Conservation (phyloP, 23 red algal genomes). For the Gracilaria domingensis region DNA sequence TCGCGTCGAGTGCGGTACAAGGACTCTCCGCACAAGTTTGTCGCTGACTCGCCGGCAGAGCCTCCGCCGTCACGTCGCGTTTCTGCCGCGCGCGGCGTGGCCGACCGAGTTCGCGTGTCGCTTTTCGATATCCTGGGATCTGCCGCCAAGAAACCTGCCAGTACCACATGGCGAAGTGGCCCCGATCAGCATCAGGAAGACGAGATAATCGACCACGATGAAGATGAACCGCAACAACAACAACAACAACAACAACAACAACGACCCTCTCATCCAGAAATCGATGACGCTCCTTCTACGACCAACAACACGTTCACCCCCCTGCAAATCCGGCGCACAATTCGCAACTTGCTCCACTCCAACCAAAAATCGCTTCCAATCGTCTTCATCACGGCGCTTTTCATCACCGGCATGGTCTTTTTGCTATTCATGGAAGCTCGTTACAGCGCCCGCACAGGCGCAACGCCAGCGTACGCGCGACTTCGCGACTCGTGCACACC, state of each 20-base stretch:
- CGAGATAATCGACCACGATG: slow-evolving; percentile 22
- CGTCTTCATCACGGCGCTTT: neutral
- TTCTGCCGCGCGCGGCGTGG: slow-evolving; percentile 8
- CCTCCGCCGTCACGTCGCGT: neutral
- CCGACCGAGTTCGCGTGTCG: slow-evolving; percentile 24
- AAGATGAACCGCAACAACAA: slow-evolving; percentile 3
- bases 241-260: neutral
- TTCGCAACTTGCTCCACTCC: neutral
- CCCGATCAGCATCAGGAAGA: neutral
- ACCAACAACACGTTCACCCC: neutral
- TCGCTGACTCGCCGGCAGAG: slow-evolving; percentile 42
- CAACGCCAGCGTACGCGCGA: neutral
- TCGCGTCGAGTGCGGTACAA: slow-evolving; percentile 57
- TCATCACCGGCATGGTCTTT: slow-evolving; percentile 20
- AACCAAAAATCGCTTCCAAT: neutral
- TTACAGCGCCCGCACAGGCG: neutral
- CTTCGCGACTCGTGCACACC: slow-evolving; percentile 15
- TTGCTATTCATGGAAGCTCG: slow-evolving; percentile 22
- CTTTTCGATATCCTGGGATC: slow-evolving; percentile 67
- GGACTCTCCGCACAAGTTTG: slow-evolving; percentile 48
- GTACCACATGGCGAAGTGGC: slow-evolving; percentile 23
- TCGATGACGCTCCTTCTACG: neutral
- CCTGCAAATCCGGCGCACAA: neutral
- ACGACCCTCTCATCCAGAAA: neutral
- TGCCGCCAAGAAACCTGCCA: slow-evolving; percentile 52